Evolutionary conservation across 768 basidiomycete species (phyloP).

Genomic region (Tulasnella sp.): DNA sequence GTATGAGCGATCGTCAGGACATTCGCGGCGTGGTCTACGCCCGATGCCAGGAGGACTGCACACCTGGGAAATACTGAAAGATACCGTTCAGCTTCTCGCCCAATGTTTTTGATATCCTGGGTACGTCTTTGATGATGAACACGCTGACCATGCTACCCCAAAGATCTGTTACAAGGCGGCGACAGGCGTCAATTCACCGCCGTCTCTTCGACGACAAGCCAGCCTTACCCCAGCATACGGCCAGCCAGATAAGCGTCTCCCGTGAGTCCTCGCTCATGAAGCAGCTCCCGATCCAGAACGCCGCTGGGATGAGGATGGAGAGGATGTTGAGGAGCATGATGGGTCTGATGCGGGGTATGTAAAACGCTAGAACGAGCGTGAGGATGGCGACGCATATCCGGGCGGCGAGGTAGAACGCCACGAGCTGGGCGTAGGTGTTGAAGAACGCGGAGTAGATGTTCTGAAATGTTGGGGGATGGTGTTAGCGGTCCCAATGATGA

Average conservation of each 20-base stretch:
- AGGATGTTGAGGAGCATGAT: background rate
- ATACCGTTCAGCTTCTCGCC: background rate
- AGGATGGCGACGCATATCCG: background rate
- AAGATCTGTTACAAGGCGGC: background rate
- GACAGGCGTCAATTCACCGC: background rate
- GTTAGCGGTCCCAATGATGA: background rate
- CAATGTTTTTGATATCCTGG: background rate
- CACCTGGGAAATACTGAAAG: background rate
- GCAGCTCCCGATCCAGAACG: constrained; percentile 2
- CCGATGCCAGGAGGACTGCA: background rate
- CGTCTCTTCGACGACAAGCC: background rate
- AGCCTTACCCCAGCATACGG: background rate
- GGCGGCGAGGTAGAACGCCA: constrained; percentile 5
- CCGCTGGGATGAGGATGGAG: background rate
- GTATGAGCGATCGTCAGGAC: background rate
- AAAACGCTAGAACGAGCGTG: background rate
- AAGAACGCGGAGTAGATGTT: background rate
- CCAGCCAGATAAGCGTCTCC: background rate
- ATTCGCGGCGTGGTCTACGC: background rate
- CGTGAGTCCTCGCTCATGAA: background rate
- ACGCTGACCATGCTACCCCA: background rate
- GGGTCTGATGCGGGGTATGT: background rate
- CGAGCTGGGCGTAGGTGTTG: background rate
- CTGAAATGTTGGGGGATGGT: background rate
- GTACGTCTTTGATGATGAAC: background rate